phyloP scores from a whole-genome alignment of 2,329 filamentous ascomycete genomes.

The Aspergillus transmontanensis region DNA sequence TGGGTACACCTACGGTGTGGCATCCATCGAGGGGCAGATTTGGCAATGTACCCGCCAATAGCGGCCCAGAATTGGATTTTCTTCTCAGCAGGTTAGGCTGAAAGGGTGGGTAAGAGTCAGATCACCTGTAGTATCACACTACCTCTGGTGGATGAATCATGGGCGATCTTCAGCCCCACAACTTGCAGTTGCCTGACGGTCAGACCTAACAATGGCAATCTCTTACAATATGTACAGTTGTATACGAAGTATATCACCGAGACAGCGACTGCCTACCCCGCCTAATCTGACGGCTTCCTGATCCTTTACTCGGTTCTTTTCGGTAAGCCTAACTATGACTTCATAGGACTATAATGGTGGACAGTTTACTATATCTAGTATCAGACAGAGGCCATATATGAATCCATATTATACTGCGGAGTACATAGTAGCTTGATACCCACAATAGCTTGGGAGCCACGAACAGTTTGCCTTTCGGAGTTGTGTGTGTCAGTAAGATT shows the following conservation, averaged over 20 bases:
- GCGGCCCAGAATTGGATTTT: conserved; percentile 5
- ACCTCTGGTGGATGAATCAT: conserved; percentile 8
- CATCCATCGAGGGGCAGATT: conserved; percentile 13
- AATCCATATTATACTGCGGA: too few species aligned
- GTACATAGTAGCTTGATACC: too few species aligned
- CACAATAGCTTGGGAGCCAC: too few species aligned
- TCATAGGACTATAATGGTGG: background rate
- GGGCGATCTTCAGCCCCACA: conserved; percentile 5
- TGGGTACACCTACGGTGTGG: conserved; percentile 5
- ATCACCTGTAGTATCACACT: conserved; percentile 8
- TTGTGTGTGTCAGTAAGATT: too few species aligned
- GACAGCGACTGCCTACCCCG: background rate
- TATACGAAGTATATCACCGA: background rate
- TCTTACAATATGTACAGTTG: background rate
- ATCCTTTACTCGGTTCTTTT: background rate
- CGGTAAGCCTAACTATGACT: background rate
- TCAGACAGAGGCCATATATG: background rate
- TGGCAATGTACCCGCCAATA: conserved; percentile 18
- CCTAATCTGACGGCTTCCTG: background rate
- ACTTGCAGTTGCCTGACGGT: conserved; percentile 12
- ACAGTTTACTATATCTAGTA: background rate
- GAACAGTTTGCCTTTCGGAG: too few species aligned
- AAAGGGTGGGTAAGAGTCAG: background rate
- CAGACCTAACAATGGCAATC: conserved; percentile 3
- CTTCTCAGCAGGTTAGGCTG: conserved; percentile 15